Percentiles rank a stretch among this genome's conserved stretches.
Conservation (phyloP, 1,139 yeast genomes). For the Hansenula anomala region DNA sequence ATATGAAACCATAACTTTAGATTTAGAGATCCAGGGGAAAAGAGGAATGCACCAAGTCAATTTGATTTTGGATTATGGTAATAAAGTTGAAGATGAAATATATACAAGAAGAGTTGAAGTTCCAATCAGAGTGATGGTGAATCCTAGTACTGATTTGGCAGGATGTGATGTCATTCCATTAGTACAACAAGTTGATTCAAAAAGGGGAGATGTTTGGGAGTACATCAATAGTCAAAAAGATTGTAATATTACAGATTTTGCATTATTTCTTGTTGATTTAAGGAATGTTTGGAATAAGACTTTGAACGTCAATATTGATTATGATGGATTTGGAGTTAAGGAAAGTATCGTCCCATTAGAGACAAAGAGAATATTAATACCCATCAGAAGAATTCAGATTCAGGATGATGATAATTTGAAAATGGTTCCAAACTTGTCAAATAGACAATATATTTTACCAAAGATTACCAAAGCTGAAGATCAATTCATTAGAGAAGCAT, state of each 20-base stretch:
- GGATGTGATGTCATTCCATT: conserved; percentile 69
- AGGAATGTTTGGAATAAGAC: conserved; percentile 65
- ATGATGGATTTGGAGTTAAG: conserved; percentile 41
- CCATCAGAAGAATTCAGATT: conserved; percentile 52
- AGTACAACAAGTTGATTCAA: conserved; percentile 23
- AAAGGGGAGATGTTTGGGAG: conserved; percentile 13
- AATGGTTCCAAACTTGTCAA: conserved; percentile 68
- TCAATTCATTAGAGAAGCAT: conserved; percentile 49
- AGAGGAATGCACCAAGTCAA: conserved; percentile 67
- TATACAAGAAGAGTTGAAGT: conserved; percentile 55
- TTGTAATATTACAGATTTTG: conserved; percentile 40
- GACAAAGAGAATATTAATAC: conserved; percentile 62
- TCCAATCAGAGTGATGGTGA: conserved; percentile 65
- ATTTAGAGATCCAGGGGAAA: conserved; percentile 65
- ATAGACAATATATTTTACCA: conserved; percentile 70
- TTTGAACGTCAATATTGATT: conserved; percentile 24
- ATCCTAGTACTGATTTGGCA: conserved; percentile 67
- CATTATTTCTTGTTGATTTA: conserved; percentile 62
- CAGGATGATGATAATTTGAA: conserved; percentile 36
- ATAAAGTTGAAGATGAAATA: conserved; percentile 28
- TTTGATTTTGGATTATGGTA: conserved; percentile 65
- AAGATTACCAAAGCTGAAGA: conserved; percentile 49
- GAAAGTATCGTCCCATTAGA: conserved; percentile 29
- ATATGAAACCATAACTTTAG: conserved; percentile 31
- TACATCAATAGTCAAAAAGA: conserved; percentile 18